phyloP scores from a whole-genome alignment of 2,329 filamentous ascomycete species.

The Ceratocystis destructans region DNA sequence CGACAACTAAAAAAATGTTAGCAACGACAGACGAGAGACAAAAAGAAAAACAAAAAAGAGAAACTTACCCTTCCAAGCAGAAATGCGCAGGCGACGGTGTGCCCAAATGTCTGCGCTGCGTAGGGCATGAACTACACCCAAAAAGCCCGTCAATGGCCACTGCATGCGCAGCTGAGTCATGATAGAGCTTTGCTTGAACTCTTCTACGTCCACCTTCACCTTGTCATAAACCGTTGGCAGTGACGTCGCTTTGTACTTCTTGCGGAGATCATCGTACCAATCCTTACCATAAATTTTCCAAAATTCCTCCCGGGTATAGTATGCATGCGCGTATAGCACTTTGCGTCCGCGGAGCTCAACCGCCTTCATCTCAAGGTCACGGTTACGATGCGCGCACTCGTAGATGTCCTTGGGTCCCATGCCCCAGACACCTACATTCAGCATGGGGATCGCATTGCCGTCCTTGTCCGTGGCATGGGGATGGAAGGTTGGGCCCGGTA shows the following conservation, averaged over 20 bases:
- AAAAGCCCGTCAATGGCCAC: constrained; percentile 16
- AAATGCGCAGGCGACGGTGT: constrained; percentile 15
- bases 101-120: constrained; percentile 14
- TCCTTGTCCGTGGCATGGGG: constrained; percentile 25
- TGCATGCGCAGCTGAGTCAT: constrained; percentile 14
- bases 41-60: background rate
- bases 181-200: constrained; percentile 10
- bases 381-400: constrained; percentile 30
- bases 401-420: constrained; percentile 30
- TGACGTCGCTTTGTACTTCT: constrained; percentile 44
- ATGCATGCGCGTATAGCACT: constrained; percentile 57
- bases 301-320: constrained; percentile 54
- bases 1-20: background rate
- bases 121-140: constrained; percentile 13
- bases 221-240: constrained; percentile 56
- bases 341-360: constrained; percentile 50
- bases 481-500: constrained; percentile 22
- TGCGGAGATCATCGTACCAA: constrained; percentile 45
- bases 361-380: constrained; percentile 45
- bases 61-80: constrained; percentile 15
- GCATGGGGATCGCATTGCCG: constrained; percentile 24
- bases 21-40: background rate
- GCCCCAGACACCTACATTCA: constrained; percentile 54
- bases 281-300: constrained; percentile 48
- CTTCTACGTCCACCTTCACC: constrained; percentile 35